Evolutionary conservation across 345 rosid species (phyloP), one percentile per base, ranked within the genome.

Genomic region (Gossypium bickii): DNA sequence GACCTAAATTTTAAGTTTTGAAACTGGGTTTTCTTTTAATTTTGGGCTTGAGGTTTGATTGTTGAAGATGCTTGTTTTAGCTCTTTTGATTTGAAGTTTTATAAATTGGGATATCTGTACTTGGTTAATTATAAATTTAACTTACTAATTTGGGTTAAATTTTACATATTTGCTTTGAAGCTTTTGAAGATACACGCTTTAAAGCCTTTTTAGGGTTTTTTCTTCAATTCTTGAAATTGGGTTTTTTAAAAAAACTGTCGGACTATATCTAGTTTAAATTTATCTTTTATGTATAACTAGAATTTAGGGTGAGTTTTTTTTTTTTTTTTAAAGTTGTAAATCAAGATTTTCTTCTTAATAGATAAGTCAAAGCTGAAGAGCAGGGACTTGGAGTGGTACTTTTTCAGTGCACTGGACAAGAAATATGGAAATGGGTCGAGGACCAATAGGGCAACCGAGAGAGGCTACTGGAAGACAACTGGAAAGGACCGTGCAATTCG

Each of bases 341-440:
- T 70, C 47, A 29, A 70, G 24, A 70, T 16, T 52, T 38, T 38
- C 15, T 71, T 56, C 12, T 69, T 63, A 74, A 73, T 73, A 94
- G 98, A 56, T 27, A 89, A 87, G 83, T 84, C 98, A 61, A 92
- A 80, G 85, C 82, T 94, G 88, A 91, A 90, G 80, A 88, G 83
- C 51, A 88, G 97, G 83, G 98, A 92, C 83, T 80, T 89, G 79
- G 98, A 94, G 83, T 94, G 98, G 98, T 94, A 94, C 80, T 95
- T 95, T 78, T 95, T 91, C 44, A 91, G 92, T 76, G 80, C 74
- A 74, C 71, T 91, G 82, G 99, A 92, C 76, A 92, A 84, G 82
- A 95, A 95, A 86, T 91, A 92, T 77, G 80, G 90, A 1, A 91
- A 95, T 59, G 99, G 98, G 7, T 89, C 89, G 0, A 91, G 87